A percentile compares a stretch with the other conserved stretches of the same genome.
These are phyloP conservation scores for Arabidopsis lyrata DNA, from an alignment of 441 rosid species.

Conservation along the genomic window DNA sequence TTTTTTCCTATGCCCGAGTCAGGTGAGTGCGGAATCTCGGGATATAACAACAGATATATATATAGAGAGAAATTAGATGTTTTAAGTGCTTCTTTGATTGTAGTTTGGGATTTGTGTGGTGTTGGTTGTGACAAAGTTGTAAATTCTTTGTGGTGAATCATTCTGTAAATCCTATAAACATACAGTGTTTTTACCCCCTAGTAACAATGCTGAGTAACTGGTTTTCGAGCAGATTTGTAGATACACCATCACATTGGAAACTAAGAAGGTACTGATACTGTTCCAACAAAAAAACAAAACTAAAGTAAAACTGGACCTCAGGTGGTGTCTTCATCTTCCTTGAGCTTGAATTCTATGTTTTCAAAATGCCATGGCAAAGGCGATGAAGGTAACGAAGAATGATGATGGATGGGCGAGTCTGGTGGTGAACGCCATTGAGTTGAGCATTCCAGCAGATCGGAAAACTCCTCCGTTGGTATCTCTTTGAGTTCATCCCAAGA, in stretches of 20 bases:
- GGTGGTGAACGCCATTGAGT: constrained; percentile 37
- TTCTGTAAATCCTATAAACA: constrained; percentile 45
- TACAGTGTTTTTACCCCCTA: constrained; percentile 33
- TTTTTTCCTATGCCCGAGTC: constrained; percentile 40
- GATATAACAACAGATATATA: constrained; percentile 40
- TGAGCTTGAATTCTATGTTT: constrained; percentile 42
- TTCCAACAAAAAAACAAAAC: constrained; percentile 10
- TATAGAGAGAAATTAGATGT: constrained; percentile 32
- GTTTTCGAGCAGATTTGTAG: constrained; percentile 19
- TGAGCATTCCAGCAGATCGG: constrained; percentile 23
- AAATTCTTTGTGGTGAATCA: constrained; percentile 35
- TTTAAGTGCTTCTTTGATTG: constrained; percentile 27
- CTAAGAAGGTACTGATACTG: constrained; percentile 5
- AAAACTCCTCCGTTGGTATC: constrained; percentile 35
- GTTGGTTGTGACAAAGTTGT: constrained; percentile 39
- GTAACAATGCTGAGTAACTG: constrained; percentile 24
- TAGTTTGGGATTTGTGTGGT: constrained; percentile 43
- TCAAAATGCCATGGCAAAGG: constrained; percentile 39
- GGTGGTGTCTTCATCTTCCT: constrained; percentile 37
- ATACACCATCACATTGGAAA: constrained; percentile 18
- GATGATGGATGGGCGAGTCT: constrained; percentile 21
- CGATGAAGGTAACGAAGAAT: constrained; percentile 32
- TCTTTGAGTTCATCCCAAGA: constrained; percentile 33
- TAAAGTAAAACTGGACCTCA: constrained; percentile 13
- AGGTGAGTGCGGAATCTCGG: constrained; percentile 36